A percentile compares a stretch with the other conserved stretches of the same genome.
Conservation (phyloP, 1,284 basidiomycete genomes). For the Anthracocystis setariae region DNA sequence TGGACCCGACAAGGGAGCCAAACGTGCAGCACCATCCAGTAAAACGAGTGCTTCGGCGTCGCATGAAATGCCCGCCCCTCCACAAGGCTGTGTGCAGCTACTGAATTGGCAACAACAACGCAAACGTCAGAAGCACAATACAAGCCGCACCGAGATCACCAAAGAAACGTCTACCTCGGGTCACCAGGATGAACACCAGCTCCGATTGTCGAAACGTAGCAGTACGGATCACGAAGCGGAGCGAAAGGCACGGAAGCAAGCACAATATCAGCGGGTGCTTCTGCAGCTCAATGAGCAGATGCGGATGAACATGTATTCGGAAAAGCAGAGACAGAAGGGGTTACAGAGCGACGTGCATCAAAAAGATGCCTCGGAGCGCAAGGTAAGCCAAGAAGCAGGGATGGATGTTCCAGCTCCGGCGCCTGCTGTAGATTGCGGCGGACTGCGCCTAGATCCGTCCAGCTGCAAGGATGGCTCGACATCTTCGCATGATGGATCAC, state of each 20-base stretch:
- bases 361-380: neutral
- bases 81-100: constrained; percentile 10
- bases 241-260: constrained; percentile 21
- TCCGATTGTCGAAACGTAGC: constrained; percentile 4
- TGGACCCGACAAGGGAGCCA: no score
- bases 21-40: no score
- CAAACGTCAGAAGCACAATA: constrained; percentile 9
- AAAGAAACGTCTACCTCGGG: neutral
- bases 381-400: neutral
- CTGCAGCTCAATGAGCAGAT: constrained; percentile 25
- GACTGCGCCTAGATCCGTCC: no score
- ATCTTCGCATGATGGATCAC: no score
- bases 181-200: neutral
- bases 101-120: constrained; percentile 22
- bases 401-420: constrained; percentile 1
- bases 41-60: neutral
- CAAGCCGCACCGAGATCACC: neutral
- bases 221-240: constrained; percentile 14
- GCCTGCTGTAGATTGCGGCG: neutral
- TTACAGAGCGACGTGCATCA: constrained; percentile 3
- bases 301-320: constrained; percentile 25
- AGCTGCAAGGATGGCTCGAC: no score
- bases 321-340: constrained; percentile 26
- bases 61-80: constrained; percentile 5
- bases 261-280: constrained; percentile 27